These are phyloP conservation scores for Scedosporium aurantiacum DNA, from an alignment of 2,329 filamentous ascomycete species.

Conservation along the genomic window DNA sequence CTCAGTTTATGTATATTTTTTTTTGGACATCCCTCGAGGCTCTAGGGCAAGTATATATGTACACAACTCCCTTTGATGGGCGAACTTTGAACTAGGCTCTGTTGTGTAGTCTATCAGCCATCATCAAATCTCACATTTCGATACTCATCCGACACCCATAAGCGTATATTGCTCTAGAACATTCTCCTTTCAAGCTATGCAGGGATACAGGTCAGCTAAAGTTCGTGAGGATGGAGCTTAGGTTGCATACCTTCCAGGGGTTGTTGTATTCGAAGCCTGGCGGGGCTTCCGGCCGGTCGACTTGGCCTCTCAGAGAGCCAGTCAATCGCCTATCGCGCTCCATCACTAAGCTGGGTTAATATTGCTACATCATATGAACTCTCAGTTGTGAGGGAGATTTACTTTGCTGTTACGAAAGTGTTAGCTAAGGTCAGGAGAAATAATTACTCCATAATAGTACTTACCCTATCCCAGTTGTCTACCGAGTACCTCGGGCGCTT, in stretches of 20 bases:
- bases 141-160: background rate
- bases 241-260: slow-evolving; percentile 46
- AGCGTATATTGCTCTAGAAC: slow-evolving; percentile 20
- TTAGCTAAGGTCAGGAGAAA: slow-evolving; percentile 16
- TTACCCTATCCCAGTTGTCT: slow-evolving; percentile 53
- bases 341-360: slow-evolving; percentile 41
- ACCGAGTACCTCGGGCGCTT: slow-evolving; percentile 49
- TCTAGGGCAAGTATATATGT: background rate
- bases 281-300: slow-evolving; percentile 42
- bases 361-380: background rate
- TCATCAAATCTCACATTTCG: background rate
- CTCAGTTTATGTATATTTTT: background rate
- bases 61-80: background rate
- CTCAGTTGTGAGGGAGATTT: slow-evolving; percentile 13
- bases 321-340: slow-evolving; percentile 52
- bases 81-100: background rate
- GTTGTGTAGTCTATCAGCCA: background rate
- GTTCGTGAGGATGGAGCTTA: background rate
- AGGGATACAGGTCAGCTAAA: background rate
- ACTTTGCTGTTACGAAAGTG: slow-evolving; percentile 39
- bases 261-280: slow-evolving; percentile 52
- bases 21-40: background rate
- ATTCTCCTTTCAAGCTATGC: slow-evolving; percentile 42
- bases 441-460: slow-evolving; percentile 12
- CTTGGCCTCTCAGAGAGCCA: slow-evolving; percentile 46